Conservation (phyloP, 257 asterid species). For the Solanum chmielewskii region DNA sequence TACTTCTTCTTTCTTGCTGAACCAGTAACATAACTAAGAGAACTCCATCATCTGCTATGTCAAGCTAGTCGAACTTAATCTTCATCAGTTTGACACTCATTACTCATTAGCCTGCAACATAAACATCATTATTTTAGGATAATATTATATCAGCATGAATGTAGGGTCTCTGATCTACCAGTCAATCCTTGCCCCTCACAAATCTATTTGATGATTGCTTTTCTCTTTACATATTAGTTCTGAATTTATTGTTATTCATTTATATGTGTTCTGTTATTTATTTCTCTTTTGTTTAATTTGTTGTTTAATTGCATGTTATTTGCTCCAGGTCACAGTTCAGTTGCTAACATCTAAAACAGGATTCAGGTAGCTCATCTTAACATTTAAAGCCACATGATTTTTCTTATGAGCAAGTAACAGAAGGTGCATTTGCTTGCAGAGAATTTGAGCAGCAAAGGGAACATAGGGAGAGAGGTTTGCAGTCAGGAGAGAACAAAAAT, state of each 20-base stretch:
- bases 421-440: conserved; percentile 29
- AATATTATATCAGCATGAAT: background rate
- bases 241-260: background rate
- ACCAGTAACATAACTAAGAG: background rate
- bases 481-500: conserved; percentile 40
- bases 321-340: conserved; percentile 78
- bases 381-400: conserved; percentile 6
- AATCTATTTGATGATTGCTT: background rate
- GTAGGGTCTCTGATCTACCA: background rate
- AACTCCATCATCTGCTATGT: background rate
- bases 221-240: background rate
- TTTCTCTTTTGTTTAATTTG: background rate
- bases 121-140: background rate
- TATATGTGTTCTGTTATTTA: background rate
- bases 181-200: background rate
- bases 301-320: conserved; percentile 11
- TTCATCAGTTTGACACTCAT: background rate
- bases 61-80: background rate
- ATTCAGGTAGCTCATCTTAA: conserved; percentile 56
- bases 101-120: background rate
- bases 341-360: conserved; percentile 97
- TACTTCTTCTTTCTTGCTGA: background rate
- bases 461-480: conserved; percentile 72
- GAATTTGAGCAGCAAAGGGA: conserved; percentile 99
- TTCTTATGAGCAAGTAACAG: conserved; percentile 6